phyloP scores from a whole-genome alignment of 1,284 basidiomycete genomes.

The Polyporus tsugae region DNA sequence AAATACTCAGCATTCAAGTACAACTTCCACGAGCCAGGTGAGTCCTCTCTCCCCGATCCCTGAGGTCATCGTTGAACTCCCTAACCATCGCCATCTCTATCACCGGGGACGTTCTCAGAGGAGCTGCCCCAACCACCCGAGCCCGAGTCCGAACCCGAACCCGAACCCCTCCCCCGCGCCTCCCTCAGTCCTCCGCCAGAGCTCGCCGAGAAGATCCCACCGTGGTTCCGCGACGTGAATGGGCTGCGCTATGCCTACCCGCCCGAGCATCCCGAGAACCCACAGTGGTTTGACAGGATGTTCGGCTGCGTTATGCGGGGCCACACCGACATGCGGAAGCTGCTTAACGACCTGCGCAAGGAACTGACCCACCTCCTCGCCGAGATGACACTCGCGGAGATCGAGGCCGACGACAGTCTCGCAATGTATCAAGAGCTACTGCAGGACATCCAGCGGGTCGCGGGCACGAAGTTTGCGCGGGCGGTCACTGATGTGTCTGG shows the following conservation, averaged over 20 bases:
- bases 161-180: background rate
- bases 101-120: background rate
- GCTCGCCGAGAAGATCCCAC: background rate
- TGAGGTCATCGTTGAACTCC: background rate
- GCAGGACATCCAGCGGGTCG: background rate
- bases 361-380: background rate
- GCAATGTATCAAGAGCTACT: constrained; percentile 3
- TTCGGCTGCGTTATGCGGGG: background rate
- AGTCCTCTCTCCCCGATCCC: background rate
- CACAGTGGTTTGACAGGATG: constrained; percentile 23
- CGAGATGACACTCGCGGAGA: constrained; percentile 14
- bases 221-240: constrained; percentile 8
- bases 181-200: constrained; percentile 2
- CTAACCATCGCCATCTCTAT: background rate
- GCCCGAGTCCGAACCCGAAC: background rate
- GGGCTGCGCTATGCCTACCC: constrained; percentile 18
- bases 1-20: background rate
- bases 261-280: constrained; percentile 15
- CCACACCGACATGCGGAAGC: background rate
- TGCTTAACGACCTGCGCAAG: background rate
- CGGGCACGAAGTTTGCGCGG: background rate
- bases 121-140: constrained; percentile 5
- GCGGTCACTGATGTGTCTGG: background rate
- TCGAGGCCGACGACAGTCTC: constrained; percentile 15
- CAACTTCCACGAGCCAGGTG: background rate